phyloP scores from a whole-genome alignment of 2,329 filamentous ascomycete genomes.

The Pleoardoris graminearum region DNA sequence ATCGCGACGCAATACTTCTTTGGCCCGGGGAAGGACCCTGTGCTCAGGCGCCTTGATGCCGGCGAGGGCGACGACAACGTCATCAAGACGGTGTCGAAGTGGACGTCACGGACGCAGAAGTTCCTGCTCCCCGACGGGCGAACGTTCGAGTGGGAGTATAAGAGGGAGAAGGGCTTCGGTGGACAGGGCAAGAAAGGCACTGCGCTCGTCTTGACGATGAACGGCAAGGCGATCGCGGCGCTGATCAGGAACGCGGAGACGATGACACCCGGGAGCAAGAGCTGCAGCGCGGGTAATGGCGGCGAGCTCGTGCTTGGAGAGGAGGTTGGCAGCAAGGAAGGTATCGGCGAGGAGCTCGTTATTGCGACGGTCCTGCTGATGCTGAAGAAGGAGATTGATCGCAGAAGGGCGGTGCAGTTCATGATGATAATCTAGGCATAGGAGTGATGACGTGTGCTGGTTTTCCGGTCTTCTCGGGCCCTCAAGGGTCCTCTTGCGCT shows the following conservation, averaged over 20 bases:
- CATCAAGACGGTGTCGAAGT: conserved; percentile 45
- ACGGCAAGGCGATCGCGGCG: conserved; percentile 43
- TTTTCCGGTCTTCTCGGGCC: background rate
- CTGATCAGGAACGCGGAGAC: conserved; percentile 46
- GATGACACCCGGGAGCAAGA: conserved; percentile 45
- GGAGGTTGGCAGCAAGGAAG: conserved; percentile 37
- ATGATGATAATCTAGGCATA: conserved; percentile 44
- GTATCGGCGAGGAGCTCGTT: conserved; percentile 50
- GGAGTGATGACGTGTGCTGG: background rate
- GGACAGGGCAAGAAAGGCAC: conserved; percentile 21
- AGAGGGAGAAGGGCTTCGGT: conserved; percentile 21
- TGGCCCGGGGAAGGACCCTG: conserved; percentile 58
- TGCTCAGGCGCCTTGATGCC: conserved; percentile 47
- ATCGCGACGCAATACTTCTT: conserved; percentile 61
- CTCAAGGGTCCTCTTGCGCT: background rate
- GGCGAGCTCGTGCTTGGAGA: conserved; percentile 53
- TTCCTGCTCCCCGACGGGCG: conserved; percentile 55
- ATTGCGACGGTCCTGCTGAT: conserved; percentile 63
- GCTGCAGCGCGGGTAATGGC: conserved; percentile 47
- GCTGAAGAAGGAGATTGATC: conserved; percentile 68
- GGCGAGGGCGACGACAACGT: conserved; percentile 21
- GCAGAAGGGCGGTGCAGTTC: conserved; percentile 57
- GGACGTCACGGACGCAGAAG: conserved; percentile 52
- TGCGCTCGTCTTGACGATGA: conserved; percentile 20
- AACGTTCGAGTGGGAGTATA: conserved; percentile 61